phyloP scores from a whole-genome alignment of 768 basidiomycete genomes.

The Pluteus cervinus region DNA sequence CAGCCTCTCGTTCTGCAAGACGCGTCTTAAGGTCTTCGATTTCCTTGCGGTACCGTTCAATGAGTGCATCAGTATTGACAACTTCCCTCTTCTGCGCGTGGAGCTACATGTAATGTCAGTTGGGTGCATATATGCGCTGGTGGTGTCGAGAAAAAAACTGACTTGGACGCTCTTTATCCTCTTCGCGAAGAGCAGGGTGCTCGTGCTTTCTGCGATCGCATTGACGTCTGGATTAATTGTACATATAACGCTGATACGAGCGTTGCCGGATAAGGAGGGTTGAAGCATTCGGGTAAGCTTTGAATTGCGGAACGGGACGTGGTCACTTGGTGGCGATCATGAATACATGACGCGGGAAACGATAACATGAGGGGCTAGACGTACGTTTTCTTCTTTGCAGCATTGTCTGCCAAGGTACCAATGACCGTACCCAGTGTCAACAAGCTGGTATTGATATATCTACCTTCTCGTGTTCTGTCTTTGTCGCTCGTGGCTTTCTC shows the following conservation, averaged over 20 bases:
- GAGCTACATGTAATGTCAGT: slow-evolving; percentile 33
- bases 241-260: slow-evolving; percentile 93
- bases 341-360: slow-evolving; percentile 1
- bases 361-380: slow-evolving; percentile 10
- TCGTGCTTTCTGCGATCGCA: slow-evolving; percentile 80
- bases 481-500: slow-evolving; percentile 96
- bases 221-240: slow-evolving; percentile 83
- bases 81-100: slow-evolving; percentile 92
- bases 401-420: slow-evolving; percentile 85
- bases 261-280: slow-evolving; percentile 92
- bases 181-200: slow-evolving; percentile 87
- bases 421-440: slow-evolving; percentile 93
- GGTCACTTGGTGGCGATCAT: slow-evolving; percentile 44
- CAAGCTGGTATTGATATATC: slow-evolving; percentile 94
- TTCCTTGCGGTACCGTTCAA: slow-evolving; percentile 91
- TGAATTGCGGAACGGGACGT: slow-evolving; percentile 92
- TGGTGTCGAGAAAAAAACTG: slow-evolving; percentile 11
- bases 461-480: slow-evolving; percentile 92
- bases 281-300: slow-evolving; percentile 94
- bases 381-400: slow-evolving; percentile 67
- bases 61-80: slow-evolving; percentile 87
- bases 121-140: not conserved
- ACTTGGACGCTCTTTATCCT: slow-evolving; percentile 87
- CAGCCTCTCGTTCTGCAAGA: slow-evolving; percentile 64
- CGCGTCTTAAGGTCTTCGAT: slow-evolving; percentile 84